Evolutionary conservation across 129 eudicot genomes (phyloP), one percentile per base, ranked within the genome.

Genomic region (Rutidosis leptorrhynchoides): DNA sequence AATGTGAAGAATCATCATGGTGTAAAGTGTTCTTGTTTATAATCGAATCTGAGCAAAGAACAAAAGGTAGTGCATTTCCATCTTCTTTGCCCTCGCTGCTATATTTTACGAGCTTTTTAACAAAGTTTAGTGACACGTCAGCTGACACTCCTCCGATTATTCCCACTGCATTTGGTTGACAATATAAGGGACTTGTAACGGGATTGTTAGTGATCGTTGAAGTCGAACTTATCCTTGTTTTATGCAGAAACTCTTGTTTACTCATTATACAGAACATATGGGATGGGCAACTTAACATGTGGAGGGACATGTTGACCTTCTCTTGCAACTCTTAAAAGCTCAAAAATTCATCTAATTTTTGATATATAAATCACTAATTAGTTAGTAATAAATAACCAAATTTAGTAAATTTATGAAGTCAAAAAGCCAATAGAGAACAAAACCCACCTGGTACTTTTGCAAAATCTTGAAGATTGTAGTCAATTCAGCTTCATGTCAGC

Each of bases 71-170:
- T 16, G 55, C 73, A 3, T 64, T 69, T 11, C 65, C 75, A 3
- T 63, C 78, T 58, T 62, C 79, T 45, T 65, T 77, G 48, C 71
- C 71, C 58, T 81, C 77, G 2, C 75, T 52, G 67, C 83, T 75
- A 72, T 61, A 66, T 40, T 62, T 69, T 45, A 74, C 81, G 7
- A 90, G 77, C 75, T 87, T 90, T 17, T 68, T 75, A n/a, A 80
- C 75, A 63, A 82, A 90, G 62, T 24, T 70, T 5, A 84, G 74
- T 45, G 83, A 80, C 20, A 80, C 57, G 10, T 71, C 74, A 33
- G 74, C 67, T 6, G 84, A 84, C 53, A 73, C 79, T 12, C 95
- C 95, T 63, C 93, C 97, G 11, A 87, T 76, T 24, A 87, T 77
- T 8, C 95, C 97, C 53, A 87, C 81, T 7, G 80, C 64, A 62